Evolutionary conservation across 306 rosid species (phyloP).

Genomic region (Psophocarpus tetragonolobus): DNA sequence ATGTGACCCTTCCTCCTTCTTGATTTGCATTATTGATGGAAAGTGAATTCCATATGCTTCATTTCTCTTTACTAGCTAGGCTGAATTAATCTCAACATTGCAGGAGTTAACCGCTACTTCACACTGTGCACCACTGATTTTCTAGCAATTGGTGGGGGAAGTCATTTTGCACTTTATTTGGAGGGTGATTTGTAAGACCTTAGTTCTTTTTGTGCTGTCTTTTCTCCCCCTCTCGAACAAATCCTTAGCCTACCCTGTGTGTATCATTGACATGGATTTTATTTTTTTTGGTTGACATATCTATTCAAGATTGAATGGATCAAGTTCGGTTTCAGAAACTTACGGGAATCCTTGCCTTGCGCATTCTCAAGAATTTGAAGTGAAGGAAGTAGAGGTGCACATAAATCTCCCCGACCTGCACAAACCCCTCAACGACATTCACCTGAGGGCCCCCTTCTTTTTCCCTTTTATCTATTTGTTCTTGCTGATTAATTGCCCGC

Average conservation of each 20-base stretch:
- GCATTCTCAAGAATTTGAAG: slow-evolving; percentile 75
- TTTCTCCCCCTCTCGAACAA: background rate
- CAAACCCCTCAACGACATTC: background rate
- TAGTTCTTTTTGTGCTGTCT: background rate
- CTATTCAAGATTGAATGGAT: slow-evolving; percentile 70
- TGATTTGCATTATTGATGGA: slow-evolving; percentile 10
- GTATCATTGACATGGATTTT: slow-evolving; percentile 3
- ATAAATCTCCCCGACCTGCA: background rate
- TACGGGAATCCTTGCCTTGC: slow-evolving; percentile 94
- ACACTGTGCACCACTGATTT: slow-evolving; percentile 74
- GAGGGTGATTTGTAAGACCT: slow-evolving; percentile 85
- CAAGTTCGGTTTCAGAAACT: slow-evolving; percentile 87
- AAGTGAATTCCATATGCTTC: slow-evolving; percentile 12
- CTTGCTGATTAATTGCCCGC: background rate
- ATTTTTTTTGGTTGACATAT: background rate
- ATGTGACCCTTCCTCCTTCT: background rate
- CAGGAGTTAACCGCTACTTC: slow-evolving; percentile 92
- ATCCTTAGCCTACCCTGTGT: slow-evolving; percentile 19
- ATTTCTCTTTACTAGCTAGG: slow-evolving; percentile 12
- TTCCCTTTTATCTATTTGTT: background rate
- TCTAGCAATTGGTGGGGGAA: slow-evolving; percentile 88
- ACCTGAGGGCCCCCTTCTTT: background rate
- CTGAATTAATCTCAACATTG: slow-evolving; percentile 30
- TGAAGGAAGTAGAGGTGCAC: slow-evolving; percentile 88
- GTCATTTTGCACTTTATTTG: slow-evolving; percentile 88